phyloP scores from a whole-genome alignment of 495 filamentous ascomycete species.

The Peziza echinospora region DNA sequence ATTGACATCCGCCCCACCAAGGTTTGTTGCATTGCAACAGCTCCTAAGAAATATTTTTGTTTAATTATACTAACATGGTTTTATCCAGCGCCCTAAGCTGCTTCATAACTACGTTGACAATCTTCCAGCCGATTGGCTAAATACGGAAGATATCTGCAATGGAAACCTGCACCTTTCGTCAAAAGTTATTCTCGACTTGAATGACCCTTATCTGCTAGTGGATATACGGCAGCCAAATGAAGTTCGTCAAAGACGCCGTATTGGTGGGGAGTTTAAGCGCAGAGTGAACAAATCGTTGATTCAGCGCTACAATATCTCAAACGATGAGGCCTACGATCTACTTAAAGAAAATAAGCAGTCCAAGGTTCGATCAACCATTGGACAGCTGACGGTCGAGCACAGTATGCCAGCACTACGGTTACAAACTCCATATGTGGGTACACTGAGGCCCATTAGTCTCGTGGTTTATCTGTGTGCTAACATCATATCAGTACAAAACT shows the following conservation, averaged over 20 bases:
- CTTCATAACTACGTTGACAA: conserved; percentile 24
- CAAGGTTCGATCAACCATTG: conserved; percentile 78
- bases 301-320: conserved; percentile 80
- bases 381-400: conserved; percentile 71
- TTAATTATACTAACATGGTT: conserved; percentile 7
- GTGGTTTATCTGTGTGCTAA: neutral
- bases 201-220: conserved; percentile 70
- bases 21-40: conserved; percentile 21
- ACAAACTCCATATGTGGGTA: conserved; percentile 60
- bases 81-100: conserved; percentile 4
- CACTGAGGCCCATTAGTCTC: neutral
- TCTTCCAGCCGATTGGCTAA: conserved; percentile 29
- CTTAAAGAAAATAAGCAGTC: conserved; percentile 92
- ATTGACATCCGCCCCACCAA: conserved; percentile 32
- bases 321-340: conserved; percentile 83
- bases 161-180: conserved; percentile 40
- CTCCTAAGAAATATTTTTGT: conserved; percentile 18
- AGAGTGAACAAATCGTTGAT: conserved; percentile 25
- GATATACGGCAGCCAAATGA: conserved; percentile 30
- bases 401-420: conserved; percentile 72
- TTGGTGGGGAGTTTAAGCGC: conserved; percentile 27
- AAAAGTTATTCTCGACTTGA: conserved; percentile 68
- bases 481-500: conserved; percentile 42
- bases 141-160: conserved; percentile 24
- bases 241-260: conserved; percentile 20